Evolutionary conservation across 441 rosid species (phyloP), one percentile per base, ranked within the genome.

Genomic region (Populus hybrid): DNA sequence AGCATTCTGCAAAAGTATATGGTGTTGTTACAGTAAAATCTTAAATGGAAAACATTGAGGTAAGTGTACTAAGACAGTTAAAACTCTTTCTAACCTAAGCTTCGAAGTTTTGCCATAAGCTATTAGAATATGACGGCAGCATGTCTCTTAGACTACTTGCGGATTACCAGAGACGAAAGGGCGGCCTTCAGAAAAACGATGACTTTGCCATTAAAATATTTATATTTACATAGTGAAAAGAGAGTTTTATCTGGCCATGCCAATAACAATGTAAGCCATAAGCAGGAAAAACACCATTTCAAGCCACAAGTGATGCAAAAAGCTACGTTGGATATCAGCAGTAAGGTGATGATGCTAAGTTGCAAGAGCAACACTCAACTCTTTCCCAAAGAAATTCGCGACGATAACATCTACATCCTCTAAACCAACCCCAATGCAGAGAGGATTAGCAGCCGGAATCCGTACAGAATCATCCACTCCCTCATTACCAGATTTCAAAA

Each of bases 371-470:
- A 85, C 71, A 6, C 71, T 74, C 59, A 78, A 77, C 36, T 80
- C 83, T 74, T 78, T 69, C 64, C 66, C 79, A 53, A 85, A 74
- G 42, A 87, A 88, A 74, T 84, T 85, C 8, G 91, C 80, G 6
- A 90, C 88, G 11, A 93, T 89, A 26, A 83, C 77, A 70, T 73
- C 85, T 2, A 89, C 95, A 76, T 92, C 97, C 77, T 87, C 89
- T 88, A 93, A 83, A 31, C 85, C 90, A 79, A 92, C 95, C 14
- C 94, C 92, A 16, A 89, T 82, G 80, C 87, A 89, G 21, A 89
- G 81, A 31, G 94, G 89, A 75, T 89, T 88, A 4, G 83, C 35
- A 0, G 89, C 81, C 75, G 76, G 69, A 53, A 6, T 18, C 75
- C 63, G 74, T 11, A 73, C 75, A 2, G 89, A 82, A 80, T 82